A percentile compares a stretch with the other conserved stretches of the same genome.
Evolutionary conservation across 2,329 filamentous ascomycete species (phyloP).

Genomic region (Colletotrichum sp.): DNA sequence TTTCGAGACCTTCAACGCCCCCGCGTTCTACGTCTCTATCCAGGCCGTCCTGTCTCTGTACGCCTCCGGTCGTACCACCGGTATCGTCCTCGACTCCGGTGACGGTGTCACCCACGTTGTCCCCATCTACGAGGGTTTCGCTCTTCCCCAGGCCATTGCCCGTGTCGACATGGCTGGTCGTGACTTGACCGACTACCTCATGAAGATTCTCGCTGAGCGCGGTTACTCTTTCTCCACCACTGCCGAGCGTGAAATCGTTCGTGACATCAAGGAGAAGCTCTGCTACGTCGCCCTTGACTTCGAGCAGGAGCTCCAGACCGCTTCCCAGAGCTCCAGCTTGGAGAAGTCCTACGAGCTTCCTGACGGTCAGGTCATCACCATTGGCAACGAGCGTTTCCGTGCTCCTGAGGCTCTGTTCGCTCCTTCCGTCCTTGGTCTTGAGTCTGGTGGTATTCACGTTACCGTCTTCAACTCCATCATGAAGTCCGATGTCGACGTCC

Average conservation of each 20-base stretch:
- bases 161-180: conserved; percentile 99
- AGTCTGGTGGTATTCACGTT: conserved; percentile 98
- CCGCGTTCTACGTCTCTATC: conserved; percentile 99
- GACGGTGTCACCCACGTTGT: conserved; percentile 99
- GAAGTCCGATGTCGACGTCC: conserved; percentile 99
- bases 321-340: conserved; percentile 96
- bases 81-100: conserved; percentile 99
- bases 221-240: conserved; percentile 99
- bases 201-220: conserved; percentile 99
- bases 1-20: conserved; percentile 99
- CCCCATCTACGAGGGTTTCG: conserved; percentile 99
- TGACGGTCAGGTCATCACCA: conserved; percentile 99
- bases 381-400: conserved; percentile 99
- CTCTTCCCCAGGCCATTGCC: conserved; percentile 98
- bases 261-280: conserved; percentile 99
- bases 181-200: conserved; percentile 99
- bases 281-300: conserved; percentile 99
- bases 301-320: conserved; percentile 99
- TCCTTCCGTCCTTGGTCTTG: conserved; percentile 96
- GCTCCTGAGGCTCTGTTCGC: conserved; percentile 99
- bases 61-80: conserved; percentile 99
- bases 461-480: conserved; percentile 99
- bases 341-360: conserved; percentile 99
- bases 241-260: conserved; percentile 99
- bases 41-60: conserved; percentile 99